These are phyloP conservation scores for Zymoseptoria passerinii DNA, from an alignment of 2,329 filamentous ascomycete species.

Conservation along the genomic window DNA sequence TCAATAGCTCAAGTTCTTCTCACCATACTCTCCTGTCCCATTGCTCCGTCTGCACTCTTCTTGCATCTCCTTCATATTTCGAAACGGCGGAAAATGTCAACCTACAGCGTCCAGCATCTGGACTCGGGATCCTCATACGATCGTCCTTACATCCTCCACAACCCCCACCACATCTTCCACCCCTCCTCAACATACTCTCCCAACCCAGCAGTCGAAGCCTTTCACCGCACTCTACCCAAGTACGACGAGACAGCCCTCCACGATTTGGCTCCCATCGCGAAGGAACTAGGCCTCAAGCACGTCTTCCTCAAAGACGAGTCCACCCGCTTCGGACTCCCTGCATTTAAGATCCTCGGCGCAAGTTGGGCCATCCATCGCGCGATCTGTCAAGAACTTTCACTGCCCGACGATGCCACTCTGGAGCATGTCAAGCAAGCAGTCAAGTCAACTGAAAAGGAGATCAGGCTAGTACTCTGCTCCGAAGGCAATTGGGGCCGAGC, in stretches of 20 bases:
- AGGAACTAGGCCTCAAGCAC: constrained; percentile 47
- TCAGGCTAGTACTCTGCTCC: constrained; percentile 55
- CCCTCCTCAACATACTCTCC: neutral
- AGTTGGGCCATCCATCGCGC: constrained; percentile 63
- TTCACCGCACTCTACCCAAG: constrained; percentile 51
- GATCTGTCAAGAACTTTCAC: constrained; percentile 38
- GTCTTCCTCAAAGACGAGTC: constrained; percentile 67
- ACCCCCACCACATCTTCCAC: constrained; percentile 5
- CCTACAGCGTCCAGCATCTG: constrained; percentile 19
- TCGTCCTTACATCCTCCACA: constrained; percentile 16
- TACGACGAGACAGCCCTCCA: constrained; percentile 51
- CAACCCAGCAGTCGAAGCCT: constrained; percentile 28
- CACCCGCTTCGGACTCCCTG: constrained; percentile 57
- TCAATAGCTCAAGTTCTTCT: neutral
- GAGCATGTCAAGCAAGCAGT: constrained; percentile 33
- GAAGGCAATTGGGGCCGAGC: constrained; percentile 74
- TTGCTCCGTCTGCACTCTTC: neutral
- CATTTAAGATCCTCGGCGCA: constrained; percentile 75
- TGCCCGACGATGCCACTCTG: constrained; percentile 38
- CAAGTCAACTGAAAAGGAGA: constrained; percentile 18
- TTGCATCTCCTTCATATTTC: neutral
- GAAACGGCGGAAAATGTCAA: constrained; percentile 7
- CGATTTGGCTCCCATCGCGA: constrained; percentile 46
- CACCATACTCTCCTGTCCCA: no score
- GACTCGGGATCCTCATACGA: constrained; percentile 3